Base-by-base conservation (phyloP, 2,329 filamentous ascomycete species). In the Fusarium armeniacum region DNA sequence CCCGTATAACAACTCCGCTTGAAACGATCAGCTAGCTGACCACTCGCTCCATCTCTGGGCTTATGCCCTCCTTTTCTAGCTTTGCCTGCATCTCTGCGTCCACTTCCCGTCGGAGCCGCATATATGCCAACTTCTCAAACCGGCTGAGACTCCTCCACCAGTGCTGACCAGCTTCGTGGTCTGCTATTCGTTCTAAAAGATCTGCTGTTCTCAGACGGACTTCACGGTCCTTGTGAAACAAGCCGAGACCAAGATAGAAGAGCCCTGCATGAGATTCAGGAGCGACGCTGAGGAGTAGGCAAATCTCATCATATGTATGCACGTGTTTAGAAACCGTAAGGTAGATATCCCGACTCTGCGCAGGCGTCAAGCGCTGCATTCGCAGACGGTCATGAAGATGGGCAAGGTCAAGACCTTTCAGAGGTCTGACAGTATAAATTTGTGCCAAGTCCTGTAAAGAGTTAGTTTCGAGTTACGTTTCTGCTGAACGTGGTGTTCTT, bases 301-400 rank as follows among this genome's bases (percentile, higher is more conserved):
- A 94, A 66, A 97, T 93, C 73, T 95, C 93, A 73, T 93, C 91
- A 77, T 97, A 96, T 26, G 90, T 89, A 73, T 91, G 90, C 43
- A 94, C 91, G 68, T 90, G 89, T 74, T 90, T 89, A 16, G 91
- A 84, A 22, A 99, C 86, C 1, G 93, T 91, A 22, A 96, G 82
- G 76, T 98, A 99, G 43, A 99, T 92, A 52, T 94, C 92, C 18
- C 90, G 91, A 57, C 92, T 92, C 68, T 95, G 91, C 6, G 89
- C 83, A 5, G 93, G 89, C 3, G 88, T 90, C 1, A 98, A 85
- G 58, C 93, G 92, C 66, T 97, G 87, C 63, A 91, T 91, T 24
- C 94, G 90, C 8, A 99, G 85, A 11, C 94, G 93, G 80, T 98
- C 95, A 78, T 98, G 93, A 78, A 98, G 91, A 79, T 98, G 94